Conservation (phyloP, 2,329 filamentous ascomycete species). For the Botryosphaeria dothidea region DNA sequence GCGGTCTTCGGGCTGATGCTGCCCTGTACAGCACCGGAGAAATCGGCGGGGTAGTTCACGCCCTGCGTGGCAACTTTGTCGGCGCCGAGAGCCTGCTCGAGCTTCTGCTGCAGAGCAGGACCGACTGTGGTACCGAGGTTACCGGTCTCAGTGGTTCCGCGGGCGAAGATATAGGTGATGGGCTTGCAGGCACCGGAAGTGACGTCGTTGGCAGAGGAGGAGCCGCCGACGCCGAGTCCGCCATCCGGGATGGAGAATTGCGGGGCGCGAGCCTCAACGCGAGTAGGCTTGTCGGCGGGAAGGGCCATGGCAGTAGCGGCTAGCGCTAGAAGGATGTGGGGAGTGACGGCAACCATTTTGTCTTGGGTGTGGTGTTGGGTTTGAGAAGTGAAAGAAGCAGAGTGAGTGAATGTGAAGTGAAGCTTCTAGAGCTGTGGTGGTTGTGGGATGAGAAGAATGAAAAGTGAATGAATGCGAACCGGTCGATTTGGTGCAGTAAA, state of each 20-base stretch:
- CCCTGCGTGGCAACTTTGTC: slow-evolving; percentile 53
- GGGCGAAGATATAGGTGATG: slow-evolving; percentile 58
- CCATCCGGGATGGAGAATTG: slow-evolving; percentile 6
- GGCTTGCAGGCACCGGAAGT: slow-evolving; percentile 41
- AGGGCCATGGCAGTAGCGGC: not conserved
- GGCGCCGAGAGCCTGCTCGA: slow-evolving; percentile 45
- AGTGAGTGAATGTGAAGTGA: not conserved
- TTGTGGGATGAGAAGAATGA: not conserved
- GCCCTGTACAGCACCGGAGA: slow-evolving; percentile 30
- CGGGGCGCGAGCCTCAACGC: not conserved
- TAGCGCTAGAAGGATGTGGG: not conserved
- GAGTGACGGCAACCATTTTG: not conserved
- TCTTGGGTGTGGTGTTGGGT: not conserved
- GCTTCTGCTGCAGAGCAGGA: slow-evolving; percentile 52
- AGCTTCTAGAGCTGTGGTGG: not conserved
- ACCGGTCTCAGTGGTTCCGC: slow-evolving; percentile 56
- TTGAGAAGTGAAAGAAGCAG: not conserved
- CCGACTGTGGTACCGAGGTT: slow-evolving; percentile 55
- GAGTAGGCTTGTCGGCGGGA: not conserved
- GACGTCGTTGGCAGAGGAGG: slow-evolving; percentile 30
- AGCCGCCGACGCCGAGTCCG: slow-evolving; percentile 15
- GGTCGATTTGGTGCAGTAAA: not conserved
- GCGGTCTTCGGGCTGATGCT: slow-evolving; percentile 41
- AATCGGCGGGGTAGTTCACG: slow-evolving; percentile 48
- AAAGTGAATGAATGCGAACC: not conserved